phyloP scores from a whole-genome alignment of 108 stramenopile species.

The Nitzschia palea region DNA sequence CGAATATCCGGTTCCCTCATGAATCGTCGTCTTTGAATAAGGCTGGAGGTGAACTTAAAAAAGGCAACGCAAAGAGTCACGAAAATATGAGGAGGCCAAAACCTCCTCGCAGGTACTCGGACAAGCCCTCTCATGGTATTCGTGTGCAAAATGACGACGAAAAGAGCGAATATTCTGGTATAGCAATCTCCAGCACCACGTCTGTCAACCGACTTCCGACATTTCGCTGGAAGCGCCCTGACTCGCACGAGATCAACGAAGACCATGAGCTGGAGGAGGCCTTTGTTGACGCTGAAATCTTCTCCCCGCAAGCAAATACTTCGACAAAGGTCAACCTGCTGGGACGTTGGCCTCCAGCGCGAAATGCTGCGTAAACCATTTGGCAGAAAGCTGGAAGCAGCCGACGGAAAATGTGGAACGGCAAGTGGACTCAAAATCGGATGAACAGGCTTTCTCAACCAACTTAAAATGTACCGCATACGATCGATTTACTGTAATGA shows the following conservation, averaged over 20 bases:
- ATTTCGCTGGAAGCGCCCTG: constrained; percentile 15
- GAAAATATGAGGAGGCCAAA: background rate
- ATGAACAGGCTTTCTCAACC: too few relatives aligned
- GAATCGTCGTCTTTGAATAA: background rate
- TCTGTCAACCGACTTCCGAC: constrained; percentile 7
- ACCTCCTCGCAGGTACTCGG: background rate
- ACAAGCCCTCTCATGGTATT: constrained; percentile 5
- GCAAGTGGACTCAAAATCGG: too few relatives aligned
- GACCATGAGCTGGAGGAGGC: constrained; percentile 59
- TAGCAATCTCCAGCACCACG: background rate
- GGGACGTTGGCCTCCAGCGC: too few relatives aligned
- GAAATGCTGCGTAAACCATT: too few relatives aligned
- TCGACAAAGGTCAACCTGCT: too few relatives aligned
- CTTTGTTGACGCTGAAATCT: constrained; percentile 57
- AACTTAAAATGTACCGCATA: too few relatives aligned
- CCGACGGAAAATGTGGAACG: too few relatives aligned
- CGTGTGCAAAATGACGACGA: constrained; percentile 15
- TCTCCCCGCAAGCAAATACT: constrained; percentile 20
- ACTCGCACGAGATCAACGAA: constrained; percentile 35
- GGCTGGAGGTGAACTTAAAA: background rate
- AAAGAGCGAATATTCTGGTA: constrained; percentile 18
- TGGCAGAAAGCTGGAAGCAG: too few relatives aligned
- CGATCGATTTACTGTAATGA: too few relatives aligned
- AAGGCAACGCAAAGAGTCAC: background rate
- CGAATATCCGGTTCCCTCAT: background rate